Evolutionary conservation across 345 rosid species (phyloP), one percentile per base, ranked within the genome.

Genomic region (Bruguiera sexangula): DNA sequence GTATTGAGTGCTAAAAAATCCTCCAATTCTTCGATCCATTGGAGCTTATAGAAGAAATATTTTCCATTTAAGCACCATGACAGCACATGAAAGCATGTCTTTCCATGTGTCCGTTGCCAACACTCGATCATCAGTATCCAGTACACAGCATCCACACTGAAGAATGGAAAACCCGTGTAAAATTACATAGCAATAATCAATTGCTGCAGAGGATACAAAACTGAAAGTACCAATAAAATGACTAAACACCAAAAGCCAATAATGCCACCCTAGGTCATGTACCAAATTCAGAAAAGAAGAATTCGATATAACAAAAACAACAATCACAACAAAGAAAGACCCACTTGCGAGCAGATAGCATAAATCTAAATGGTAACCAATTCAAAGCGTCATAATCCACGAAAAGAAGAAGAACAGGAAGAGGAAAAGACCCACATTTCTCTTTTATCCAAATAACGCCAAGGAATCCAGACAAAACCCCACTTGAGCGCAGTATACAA

Each of bases 261-360:
- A 60, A 34, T 7, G 34, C 46, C 50, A 62, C 61, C 65, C 48
- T 30, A 32, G 18, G 8, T 39, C 13, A 46, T 6, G 60, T 20
- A 19, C 19, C 69, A 56, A 66, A 54, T 76, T 69, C 69, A 76
- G 60, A 57, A 19, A 22, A 55, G 62, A 52, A 56, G 69, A 72
- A 62, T 29, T 1, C 65, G 8, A 8, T 21, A 55, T 30, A 55
- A 21, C 61, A 58, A 34, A 73, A 67, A 58, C 63, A 32, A 63
- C 15, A 36, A 37, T 37, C 37, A 10, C 37, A 65, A 59, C 59
- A 43, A 64, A 37, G 73, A 67, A 8, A 15, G 13, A 26, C 36
- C 61, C 37, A 68, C 34, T 70, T 20, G 48, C 16, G n/a, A 64
- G 66, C 3, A 70, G 11, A 66, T n/a, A 67, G 22, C 76, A 65